Evolutionary conservation across 116 monocot species (phyloP), one percentile per base, ranked within the genome.

Genomic region (Posidonia oceanica): DNA sequence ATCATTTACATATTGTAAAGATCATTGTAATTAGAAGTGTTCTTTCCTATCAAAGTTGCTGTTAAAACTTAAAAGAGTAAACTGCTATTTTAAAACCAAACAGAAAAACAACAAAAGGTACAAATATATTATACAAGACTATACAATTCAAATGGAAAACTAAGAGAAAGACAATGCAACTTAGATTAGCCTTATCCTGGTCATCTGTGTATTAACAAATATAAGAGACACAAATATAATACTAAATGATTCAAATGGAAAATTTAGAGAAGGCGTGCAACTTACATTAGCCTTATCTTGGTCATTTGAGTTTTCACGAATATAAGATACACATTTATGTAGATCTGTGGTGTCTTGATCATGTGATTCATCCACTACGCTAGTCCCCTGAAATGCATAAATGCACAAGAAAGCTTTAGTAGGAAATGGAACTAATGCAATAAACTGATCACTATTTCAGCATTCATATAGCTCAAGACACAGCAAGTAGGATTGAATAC

Each of bases 301-400:
- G 22, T 71, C 77, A 65, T 53, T 5, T 48, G 36, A 36, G 14
- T 11, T 1, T 29, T 63, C 65, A 37, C 61, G 38, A 41, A 77
- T 59, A 18, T 29, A 64, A 44, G 71, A 64, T 5, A 77, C 18
- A 51, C 77, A 77, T 38, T 77, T 77, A 59, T 77, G 71, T 41
- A 77, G 64, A 77, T 77, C 77, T 44, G 77, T 77, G n/a, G 77
- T 77, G 44, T 77, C 71, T 57, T 77, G 77, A 71, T 77, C 77
- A 42, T 77, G 39, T 44, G 77, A 77, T 39, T 63, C 63, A 66
- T 77, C 71, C 54, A 77, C 42, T 71, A 77, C 65, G 53, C 52
- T 40, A 44, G 71, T 71, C 48, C 77, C 77, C 77, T 77, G 71
- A 20, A 69, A 48, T 14, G 64, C 5, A 64, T 39, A 40, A 3